phyloP scores from a whole-genome alignment of 2,329 filamentous ascomycete genomes.

The Chaetomium sp. region DNA sequence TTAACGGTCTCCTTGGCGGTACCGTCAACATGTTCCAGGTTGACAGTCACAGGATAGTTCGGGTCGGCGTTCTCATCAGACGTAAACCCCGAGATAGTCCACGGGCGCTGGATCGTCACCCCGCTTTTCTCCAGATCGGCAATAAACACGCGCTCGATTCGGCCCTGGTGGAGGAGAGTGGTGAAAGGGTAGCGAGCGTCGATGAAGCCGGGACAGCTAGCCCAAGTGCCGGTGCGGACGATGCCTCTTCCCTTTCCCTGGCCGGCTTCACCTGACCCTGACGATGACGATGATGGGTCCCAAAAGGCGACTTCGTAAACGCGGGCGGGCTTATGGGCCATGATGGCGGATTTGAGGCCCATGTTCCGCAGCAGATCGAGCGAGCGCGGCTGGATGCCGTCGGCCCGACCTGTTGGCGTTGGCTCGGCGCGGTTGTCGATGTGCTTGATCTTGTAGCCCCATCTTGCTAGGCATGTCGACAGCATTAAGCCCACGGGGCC shows the following conservation, averaged over 20 bases:
- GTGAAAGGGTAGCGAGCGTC: conserved; percentile 66
- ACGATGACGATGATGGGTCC: conserved; percentile 49
- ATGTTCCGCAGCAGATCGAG: conserved; percentile 83
- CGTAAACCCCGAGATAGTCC: conserved; percentile 56
- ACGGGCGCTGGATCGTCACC: conserved; percentile 55
- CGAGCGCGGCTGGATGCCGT: conserved; percentile 86
- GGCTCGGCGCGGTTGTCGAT: conserved; percentile 86
- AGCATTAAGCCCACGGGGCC: conserved; percentile 84
- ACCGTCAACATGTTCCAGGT: conserved; percentile 70
- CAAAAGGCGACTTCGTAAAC: conserved; percentile 75
- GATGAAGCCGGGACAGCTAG: conserved; percentile 80
- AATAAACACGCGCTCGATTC: conserved; percentile 65
- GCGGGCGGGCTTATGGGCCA: conserved; percentile 79
- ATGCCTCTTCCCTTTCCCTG: conserved; percentile 43
- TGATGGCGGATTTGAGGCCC: conserved; percentile 80
- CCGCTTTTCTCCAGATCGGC: conserved; percentile 57
- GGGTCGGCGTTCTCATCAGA: conserved; percentile 49
- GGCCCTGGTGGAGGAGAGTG: conserved; percentile 63
- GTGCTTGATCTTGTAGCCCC: conserved; percentile 93
- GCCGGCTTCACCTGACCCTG: too few relatives aligned
- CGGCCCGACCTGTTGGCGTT: conserved; percentile 77
- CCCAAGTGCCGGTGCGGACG: conserved; percentile 66
- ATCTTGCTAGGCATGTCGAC: conserved; percentile 79
- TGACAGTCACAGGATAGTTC: conserved; percentile 74
- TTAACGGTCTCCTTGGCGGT: conserved; percentile 58